phyloP scores from a whole-genome alignment of 768 basidiomycete species.

The Rhodotorula paludigena region DNA sequence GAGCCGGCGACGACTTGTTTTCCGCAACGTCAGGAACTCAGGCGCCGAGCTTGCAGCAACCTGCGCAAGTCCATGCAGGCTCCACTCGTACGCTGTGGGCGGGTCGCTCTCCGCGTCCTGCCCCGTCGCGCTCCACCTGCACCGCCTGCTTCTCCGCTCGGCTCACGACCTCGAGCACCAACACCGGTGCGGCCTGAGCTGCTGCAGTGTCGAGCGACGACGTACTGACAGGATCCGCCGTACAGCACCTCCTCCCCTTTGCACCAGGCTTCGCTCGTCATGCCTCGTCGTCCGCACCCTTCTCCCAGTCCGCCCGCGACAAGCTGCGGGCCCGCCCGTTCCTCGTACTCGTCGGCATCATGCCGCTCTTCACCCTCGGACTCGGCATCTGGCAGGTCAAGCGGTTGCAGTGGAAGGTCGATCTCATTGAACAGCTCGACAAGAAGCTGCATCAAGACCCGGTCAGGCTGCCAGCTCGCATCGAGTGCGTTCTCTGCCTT shows the following conservation, averaged over 20 bases:
- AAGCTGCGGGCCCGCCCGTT: conserved; percentile 28
- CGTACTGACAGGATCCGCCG: not conserved
- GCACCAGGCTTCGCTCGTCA: not conserved
- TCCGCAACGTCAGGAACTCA: no score
- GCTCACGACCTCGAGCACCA: not conserved
- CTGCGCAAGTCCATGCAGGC: no score
- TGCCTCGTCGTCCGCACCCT: conserved; percentile 16
- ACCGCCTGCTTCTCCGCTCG: not conserved
- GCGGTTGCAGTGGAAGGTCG: conserved; percentile 89
- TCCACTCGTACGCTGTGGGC: no score
- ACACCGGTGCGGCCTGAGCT: not conserved
- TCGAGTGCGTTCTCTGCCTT: conserved; percentile 62
- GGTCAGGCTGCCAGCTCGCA: conserved; percentile 68
- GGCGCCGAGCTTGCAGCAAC: no score
- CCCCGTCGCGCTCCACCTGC: not conserved
- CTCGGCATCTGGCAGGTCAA: conserved; percentile 92
- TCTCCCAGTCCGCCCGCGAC: conserved; percentile 27
- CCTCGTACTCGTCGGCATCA: conserved; percentile 35
- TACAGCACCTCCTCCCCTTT: no score
- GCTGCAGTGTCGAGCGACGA: not conserved
- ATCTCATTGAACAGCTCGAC: conserved; percentile 86
- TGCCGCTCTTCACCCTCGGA: conserved; percentile 78
- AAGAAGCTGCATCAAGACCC: conserved; percentile 77
- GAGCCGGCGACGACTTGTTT: no score
- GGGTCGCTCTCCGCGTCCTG: no score